Evolutionary conservation across 176 grass and related monocot genomes (phyloP).

Genomic region (Cenchrus americanus): DNA sequence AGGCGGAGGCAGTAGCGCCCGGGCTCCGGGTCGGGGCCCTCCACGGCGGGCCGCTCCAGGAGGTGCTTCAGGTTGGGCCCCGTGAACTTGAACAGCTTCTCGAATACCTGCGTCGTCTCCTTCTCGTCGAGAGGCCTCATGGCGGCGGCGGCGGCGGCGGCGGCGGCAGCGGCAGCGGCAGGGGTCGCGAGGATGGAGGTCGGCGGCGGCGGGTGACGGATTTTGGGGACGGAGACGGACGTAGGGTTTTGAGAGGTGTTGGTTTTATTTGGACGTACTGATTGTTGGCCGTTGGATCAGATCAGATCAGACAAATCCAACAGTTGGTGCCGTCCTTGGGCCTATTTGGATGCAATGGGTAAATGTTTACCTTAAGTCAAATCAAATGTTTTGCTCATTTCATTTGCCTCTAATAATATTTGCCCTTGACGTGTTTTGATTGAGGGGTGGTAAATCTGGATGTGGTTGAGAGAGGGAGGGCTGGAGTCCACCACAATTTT

Average conservation of each 20-base stretch:
- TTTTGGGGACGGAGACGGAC: neutral
- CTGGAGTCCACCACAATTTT: no score
- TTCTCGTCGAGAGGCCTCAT: slow-evolving; percentile 94
- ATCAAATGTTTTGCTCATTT: no score
- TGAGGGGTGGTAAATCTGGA: no score
- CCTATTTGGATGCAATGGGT: no score
- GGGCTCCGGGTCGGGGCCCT: slow-evolving; percentile 62
- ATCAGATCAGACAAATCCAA: neutral
- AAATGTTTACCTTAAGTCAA: no score
- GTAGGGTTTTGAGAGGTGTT: slow-evolving; percentile 36
- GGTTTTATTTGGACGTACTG: neutral
- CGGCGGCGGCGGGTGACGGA: neutral
- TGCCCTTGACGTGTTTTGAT: no score
- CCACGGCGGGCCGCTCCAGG: slow-evolving; percentile 68
- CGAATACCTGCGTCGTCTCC: slow-evolving; percentile 77
- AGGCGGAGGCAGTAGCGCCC: slow-evolving; percentile 85
- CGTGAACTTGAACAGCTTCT: slow-evolving; percentile 92
- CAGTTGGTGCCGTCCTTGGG: neutral
- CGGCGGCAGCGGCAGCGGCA: neutral
- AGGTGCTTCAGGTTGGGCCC: slow-evolving; percentile 88
- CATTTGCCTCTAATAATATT: no score
- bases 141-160: neutral
- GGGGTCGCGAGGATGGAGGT: slow-evolving; percentile 13
- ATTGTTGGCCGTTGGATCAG: slow-evolving; percentile 1
- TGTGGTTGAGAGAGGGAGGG: no score